Evolutionary conservation across 2,329 filamentous ascomycete species (phyloP), one percentile per base, ranked within the genome.

Genomic region (Beauveria varroae): DNA sequence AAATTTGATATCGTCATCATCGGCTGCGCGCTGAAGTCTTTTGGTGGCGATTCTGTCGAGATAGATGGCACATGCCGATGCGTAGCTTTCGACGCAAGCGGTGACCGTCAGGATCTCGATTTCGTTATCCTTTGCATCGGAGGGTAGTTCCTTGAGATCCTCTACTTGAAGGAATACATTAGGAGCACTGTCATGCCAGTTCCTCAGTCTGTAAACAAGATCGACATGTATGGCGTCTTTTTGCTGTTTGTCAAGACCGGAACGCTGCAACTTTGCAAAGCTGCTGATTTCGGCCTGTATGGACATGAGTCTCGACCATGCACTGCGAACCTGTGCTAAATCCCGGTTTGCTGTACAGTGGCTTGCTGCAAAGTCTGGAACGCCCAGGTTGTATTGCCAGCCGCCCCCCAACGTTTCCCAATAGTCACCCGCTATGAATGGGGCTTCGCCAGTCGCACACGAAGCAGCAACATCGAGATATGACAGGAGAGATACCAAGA

Each of bases 391-490:
- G 60, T 73, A 73, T 62, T 75, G 71, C 72, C 72, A 75, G 3
- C 70, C 71, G 8, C 71, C 70, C 5, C 69, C 73, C n/a, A 72
- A 66, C 1, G 71, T 73, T 62, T 70, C 68, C 73, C 73, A 75
- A 57, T 75, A 75, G 61, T 69, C 71, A 3, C 73, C 73, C 55
- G 73, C 67, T 12, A 75, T 70, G 8, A 75, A 66, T 4, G 73
- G 74, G 3, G 71, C 72, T 30, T 74, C 71, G 22, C 70, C 70
- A 6, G 72, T 73, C 5, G 72, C 71, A 60, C 73, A 74, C 12
- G 74, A 70, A 30, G 73, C 73, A 0, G 73, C 73, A 22, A 75
- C 73, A 53, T 75, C 73, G 20, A 75, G 71, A 60, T 74, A 75
- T 2, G 71, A 74, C 40, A 75, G 68, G 16, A 74, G 66, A 2